Base-by-base conservation (phyloP, 805 yeast genomes). In the Helenozyma baotianmanensis region DNA sequence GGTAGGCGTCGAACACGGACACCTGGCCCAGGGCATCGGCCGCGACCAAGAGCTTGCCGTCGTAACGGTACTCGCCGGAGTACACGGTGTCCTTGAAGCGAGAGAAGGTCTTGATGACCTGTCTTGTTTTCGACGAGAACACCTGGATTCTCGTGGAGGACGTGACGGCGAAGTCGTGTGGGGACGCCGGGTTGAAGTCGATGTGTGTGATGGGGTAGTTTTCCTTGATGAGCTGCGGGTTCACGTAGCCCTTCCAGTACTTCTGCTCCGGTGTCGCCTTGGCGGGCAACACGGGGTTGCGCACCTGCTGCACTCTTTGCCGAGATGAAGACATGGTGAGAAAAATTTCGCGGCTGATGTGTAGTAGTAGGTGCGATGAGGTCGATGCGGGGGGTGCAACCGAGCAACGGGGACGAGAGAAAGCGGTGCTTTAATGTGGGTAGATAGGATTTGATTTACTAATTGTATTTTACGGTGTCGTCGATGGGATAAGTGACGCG, bases 21-120 rank as follows among this genome's bases (percentile, higher is more conserved):
- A 92, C 95, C 36, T 86, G 57, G 13, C 98, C 98, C 3, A 92
- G 78, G 10, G 95, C 96, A 63, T 92, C 98, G 50, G 96, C 94
- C 4, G 97, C 97, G 14, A 83, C 94, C 18, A 92, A 58, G 28
- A 92, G 71, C 54, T 86, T 84, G 35, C 98, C 98, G 54, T 92
- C 98, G 36, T 74, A 74, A 51, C 97, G 74, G 58, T 80, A 90
- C 56, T 88, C 95, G 28, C 96, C 97, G 21, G 87, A 76, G 54
- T 85, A 87, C 0, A 88, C 98, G 0, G 89, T 80, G 50, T 90
- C 97, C 54, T 85, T 88, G 62, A 92, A 92, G 43, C 97, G 62
- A 3, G 80, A 72, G 45, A 88, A 84, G 0, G 96, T 88, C 61
- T 86, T 86, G 24, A 78, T 69, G 3, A 89, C 96, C 53, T 87